A percentile compares a stretch with the other conserved stretches of the same genome.
phyloP scores from a whole-genome alignment of 1,284 basidiomycete species.

The Psilocybe mexicana region DNA sequence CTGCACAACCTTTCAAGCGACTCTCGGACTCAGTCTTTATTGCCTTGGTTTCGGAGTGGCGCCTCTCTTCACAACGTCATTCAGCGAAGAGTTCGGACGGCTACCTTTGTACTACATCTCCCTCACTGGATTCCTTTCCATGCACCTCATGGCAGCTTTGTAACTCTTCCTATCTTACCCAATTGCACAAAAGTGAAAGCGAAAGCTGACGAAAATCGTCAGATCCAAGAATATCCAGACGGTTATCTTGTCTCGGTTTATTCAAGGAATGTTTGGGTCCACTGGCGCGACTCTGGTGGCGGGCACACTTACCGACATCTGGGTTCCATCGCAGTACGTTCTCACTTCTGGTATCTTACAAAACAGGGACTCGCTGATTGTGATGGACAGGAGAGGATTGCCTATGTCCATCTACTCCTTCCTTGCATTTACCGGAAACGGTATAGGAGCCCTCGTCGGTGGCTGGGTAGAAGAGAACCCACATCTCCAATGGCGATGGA shows the following conservation, averaged over 20 bases:
- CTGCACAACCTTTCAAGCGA: conserved; percentile 55
- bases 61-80: conserved; percentile 67
- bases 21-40: conserved; percentile 58
- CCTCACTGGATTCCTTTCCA: conserved; percentile 51
- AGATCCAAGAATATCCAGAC: conserved; percentile 68
- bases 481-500: conserved; percentile 72
- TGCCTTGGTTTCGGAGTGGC: conserved; percentile 67
- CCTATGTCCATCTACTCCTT: conserved; percentile 69
- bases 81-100: conserved; percentile 76
- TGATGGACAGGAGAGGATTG: conserved; percentile 52
- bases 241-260: conserved; percentile 62
- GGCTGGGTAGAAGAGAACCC: conserved; percentile 67
- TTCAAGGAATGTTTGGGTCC: conserved; percentile 68
- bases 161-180: conserved; percentile 27
- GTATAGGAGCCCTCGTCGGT: conserved; percentile 57
- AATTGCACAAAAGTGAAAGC: background rate
- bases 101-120: conserved; percentile 65
- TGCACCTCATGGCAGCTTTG: conserved; percentile 60
- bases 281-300: conserved; percentile 71
- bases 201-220: too few relatives aligned
- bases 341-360: conserved; percentile 16
- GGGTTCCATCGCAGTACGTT: conserved; percentile 52
- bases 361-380: background rate
- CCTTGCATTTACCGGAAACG: conserved; percentile 57
- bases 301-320: conserved; percentile 73